Evolutionary conservation across 129 eudicot species (phyloP).

Genomic region (Scalesia atractyloides): DNA sequence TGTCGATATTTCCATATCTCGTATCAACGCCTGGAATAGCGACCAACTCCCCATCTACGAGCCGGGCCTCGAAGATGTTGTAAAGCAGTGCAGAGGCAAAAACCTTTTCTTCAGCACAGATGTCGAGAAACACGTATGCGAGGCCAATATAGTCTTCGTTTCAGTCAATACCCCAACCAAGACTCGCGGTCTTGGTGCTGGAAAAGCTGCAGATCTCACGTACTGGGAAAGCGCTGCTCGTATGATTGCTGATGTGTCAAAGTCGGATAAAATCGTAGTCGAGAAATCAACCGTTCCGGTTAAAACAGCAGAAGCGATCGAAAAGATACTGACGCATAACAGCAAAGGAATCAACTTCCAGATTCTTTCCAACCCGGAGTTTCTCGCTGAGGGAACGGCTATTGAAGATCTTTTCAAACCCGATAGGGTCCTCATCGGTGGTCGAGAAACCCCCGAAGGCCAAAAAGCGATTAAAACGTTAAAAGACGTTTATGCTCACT

Average conservation of each 20-base stretch:
- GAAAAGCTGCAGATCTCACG: constrained; percentile 66
- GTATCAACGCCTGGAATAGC: constrained; percentile 66
- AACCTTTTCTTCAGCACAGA: constrained; percentile 63
- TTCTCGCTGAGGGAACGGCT: constrained; percentile 80
- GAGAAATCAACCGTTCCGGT: constrained; percentile 49
- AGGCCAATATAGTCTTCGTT: constrained; percentile 66
- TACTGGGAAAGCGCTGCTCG: constrained; percentile 77
- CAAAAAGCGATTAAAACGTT: constrained; percentile 58
- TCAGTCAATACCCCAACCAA: constrained; percentile 67
- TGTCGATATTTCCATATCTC: constrained; percentile 53
- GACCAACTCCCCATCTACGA: constrained; percentile 67
- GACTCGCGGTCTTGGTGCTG: constrained; percentile 65
- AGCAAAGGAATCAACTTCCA: constrained; percentile 75
- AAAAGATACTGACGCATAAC: constrained; percentile 67
- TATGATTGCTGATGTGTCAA: constrained; percentile 71
- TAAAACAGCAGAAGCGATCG: constrained; percentile 78
- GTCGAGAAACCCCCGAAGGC: constrained; percentile 68
- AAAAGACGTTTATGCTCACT: constrained; percentile 64
- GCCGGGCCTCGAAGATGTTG: constrained; percentile 65
- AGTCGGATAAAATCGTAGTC: constrained; percentile 60
- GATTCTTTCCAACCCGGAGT: constrained; percentile 73
- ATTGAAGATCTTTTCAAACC: constrained; percentile 68
- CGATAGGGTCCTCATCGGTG: constrained; percentile 75
- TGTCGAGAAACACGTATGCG: constrained; percentile 55
- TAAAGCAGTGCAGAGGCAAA: constrained; percentile 60